These are phyloP conservation scores for Wallemia ichthyophaga DNA, from an alignment of 1,284 basidiomycete genomes.

Conservation along the genomic window DNA sequence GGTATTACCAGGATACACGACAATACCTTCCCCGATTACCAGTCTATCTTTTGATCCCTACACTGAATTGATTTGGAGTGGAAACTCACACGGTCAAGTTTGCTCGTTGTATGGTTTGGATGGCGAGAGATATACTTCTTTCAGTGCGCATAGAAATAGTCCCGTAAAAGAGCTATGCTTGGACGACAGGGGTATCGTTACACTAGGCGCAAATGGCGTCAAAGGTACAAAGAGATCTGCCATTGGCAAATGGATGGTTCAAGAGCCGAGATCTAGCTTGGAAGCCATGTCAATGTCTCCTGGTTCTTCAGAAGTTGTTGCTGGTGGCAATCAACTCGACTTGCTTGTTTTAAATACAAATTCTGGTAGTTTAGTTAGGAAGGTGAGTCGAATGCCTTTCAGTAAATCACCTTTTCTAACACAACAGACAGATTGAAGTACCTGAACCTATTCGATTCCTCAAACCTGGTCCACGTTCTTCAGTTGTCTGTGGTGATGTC, in stretches of 20 bases:
- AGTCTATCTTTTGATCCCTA: slow-evolving; percentile 64
- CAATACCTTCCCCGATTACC: slow-evolving; percentile 22
- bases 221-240: slow-evolving; percentile 43
- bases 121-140: slow-evolving; percentile 25
- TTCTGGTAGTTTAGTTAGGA: slow-evolving; percentile 3
- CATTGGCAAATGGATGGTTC: slow-evolving; percentile 32
- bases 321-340: slow-evolving; percentile 4
- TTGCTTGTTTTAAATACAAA: slow-evolving; percentile 4
- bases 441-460: slow-evolving; percentile 4
- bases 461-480: slow-evolving; percentile 3
- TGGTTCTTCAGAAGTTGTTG: slow-evolving; percentile 3
- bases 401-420: no score
- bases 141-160: slow-evolving; percentile 33
- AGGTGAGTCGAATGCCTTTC: slow-evolving; percentile 1
- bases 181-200: slow-evolving; percentile 17
- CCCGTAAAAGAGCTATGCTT: slow-evolving; percentile 26
- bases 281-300: slow-evolving; percentile 1
- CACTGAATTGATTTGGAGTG: slow-evolving; percentile 67
- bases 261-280: slow-evolving; percentile 1
- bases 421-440: slow-evolving; percentile 1
- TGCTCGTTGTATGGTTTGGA: slow-evolving; percentile 37
- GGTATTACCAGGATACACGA: neutral
- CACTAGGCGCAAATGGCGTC: slow-evolving; percentile 19
- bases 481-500: slow-evolving; percentile 4
- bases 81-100: slow-evolving; percentile 39